Conservation (phyloP, 352 stramenopile species). For the Globisporangium emineosum region DNA sequence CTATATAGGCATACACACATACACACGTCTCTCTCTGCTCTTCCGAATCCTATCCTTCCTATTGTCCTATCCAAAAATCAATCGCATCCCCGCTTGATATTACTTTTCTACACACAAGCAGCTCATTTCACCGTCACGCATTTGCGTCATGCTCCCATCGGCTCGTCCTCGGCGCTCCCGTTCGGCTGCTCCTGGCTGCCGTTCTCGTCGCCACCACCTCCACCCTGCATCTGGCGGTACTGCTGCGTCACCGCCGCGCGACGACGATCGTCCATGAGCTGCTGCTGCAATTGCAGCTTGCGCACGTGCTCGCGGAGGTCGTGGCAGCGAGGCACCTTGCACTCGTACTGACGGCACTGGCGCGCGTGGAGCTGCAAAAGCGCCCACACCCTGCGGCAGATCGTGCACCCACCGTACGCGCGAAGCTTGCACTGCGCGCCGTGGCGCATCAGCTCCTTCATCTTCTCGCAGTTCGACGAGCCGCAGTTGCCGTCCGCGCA, state of each 20-base stretch:
- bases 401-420: constrained; percentile 91
- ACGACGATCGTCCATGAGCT: constrained; percentile 97
- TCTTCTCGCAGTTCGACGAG: constrained; percentile 97
- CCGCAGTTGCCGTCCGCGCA: constrained; percentile 92
- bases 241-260: constrained; percentile 86
- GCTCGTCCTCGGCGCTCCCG: constrained; percentile 28
- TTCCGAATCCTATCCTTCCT: background rate
- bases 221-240: constrained; percentile 78
- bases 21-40: constrained; percentile 3
- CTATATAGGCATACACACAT: constrained; percentile 13
- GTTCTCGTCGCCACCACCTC: constrained; percentile 6
- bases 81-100: background rate
- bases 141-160: constrained; percentile 21
- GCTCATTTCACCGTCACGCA: background rate
- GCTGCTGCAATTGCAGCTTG: constrained; percentile 96
- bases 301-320: constrained; percentile 94
- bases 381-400: constrained; percentile 96
- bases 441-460: constrained; percentile 98
- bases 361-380: constrained; percentile 96
- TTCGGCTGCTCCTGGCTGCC: constrained; percentile 7
- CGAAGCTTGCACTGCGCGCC: constrained; percentile 91
- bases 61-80: constrained; percentile 13
- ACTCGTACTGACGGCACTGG: constrained; percentile 93
- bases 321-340: constrained; percentile 95
- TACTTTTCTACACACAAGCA: constrained; percentile 16